phyloP scores from a whole-genome alignment of 2,329 filamentous ascomycete species.

The Colletotrichum gigasporum region DNA sequence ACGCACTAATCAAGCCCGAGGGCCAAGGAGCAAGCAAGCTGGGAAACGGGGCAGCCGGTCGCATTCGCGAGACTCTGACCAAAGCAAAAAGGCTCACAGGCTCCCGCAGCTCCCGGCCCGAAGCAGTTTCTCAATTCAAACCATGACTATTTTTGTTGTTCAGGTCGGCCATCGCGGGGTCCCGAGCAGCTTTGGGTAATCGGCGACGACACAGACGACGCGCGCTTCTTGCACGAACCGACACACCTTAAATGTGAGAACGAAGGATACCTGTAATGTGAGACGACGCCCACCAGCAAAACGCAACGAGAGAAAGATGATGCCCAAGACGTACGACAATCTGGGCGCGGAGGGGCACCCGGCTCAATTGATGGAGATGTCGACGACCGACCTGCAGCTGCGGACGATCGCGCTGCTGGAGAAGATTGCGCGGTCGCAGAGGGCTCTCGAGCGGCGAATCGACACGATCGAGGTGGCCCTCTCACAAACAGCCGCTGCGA shows the following conservation, averaged over 20 bases:
- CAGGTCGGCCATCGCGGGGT: no score
- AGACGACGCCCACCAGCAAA: no score
- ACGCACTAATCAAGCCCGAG: neutral
- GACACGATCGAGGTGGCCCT: slow-evolving; percentile 16
- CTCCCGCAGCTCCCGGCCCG: neutral
- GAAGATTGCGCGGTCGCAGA: slow-evolving; percentile 24
- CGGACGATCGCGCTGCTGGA: slow-evolving; percentile 18
- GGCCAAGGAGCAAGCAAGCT: slow-evolving; percentile 10
- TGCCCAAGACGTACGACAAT: no score
- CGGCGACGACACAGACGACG: no score
- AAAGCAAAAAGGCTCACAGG: slow-evolving; percentile 3
- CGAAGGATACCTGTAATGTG: no score
- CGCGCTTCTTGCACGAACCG: no score
- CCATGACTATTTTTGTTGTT: neutral
- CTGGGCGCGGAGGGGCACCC: no score
- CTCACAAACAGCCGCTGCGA: neutral
- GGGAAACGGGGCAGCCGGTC: neutral
- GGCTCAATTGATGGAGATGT: no score
- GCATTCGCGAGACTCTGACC: neutral
- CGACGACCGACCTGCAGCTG: neutral
- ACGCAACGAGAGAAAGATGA: no score
- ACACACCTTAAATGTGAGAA: no score
- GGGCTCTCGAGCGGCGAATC: slow-evolving; percentile 1
- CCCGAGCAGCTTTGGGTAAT: no score
- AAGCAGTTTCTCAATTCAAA: no score